phyloP scores from a whole-genome alignment of 164 flowering plant species.

The Stephania japonica region DNA sequence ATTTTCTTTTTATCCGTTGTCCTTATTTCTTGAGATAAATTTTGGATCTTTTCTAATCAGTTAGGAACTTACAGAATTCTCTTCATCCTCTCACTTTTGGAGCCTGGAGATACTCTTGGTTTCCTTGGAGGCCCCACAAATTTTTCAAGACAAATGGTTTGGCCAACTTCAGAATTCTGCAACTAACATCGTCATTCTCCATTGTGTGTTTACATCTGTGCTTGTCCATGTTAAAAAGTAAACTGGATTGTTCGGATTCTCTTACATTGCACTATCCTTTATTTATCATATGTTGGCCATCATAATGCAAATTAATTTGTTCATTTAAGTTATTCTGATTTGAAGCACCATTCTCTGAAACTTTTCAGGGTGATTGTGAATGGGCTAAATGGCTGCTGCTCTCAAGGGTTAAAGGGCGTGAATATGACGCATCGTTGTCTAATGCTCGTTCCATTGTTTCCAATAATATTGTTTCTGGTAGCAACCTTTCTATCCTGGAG shows the following conservation, averaged over 20 bases:
- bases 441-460: conserved; percentile 75
- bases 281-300: neutral
- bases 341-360: neutral
- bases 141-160: no score
- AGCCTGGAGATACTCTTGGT: no score
- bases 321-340: neutral
- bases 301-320: neutral
- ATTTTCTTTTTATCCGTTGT: no score
- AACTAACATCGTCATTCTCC: no score
- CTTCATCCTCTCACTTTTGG: no score
- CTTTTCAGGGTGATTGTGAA: conserved; percentile 71
- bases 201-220: no score
- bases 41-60: no score
- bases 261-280: neutral
- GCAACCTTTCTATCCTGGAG: conserved; percentile 41
- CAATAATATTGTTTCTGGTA: conserved; percentile 35
- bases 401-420: conserved; percentile 65
- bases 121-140: no score
- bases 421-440: conserved; percentile 88
- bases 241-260: neutral
- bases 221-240: neutral
- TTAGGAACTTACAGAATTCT: no score
- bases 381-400: conserved; percentile 93
- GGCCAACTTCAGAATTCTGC: no score
- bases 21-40: no score